A percentile compares a stretch with the other conserved stretches of the same genome.
Conservation (phyloP, 129 eudicot genomes). For the Apium graveolens region DNA sequence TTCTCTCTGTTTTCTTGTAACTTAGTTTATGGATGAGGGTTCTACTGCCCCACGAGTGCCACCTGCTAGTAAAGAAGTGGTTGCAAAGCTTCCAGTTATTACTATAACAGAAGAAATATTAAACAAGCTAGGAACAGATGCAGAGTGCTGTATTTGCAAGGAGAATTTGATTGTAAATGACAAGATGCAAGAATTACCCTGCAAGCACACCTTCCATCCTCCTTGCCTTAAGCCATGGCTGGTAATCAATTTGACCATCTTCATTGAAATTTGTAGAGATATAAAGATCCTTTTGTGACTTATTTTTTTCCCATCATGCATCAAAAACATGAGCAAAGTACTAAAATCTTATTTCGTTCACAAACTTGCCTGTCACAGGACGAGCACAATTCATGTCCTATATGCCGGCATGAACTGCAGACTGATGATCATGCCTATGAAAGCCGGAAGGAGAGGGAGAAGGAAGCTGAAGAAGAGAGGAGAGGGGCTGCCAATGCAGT, state of each 20-base stretch:
- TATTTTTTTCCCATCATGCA: neutral
- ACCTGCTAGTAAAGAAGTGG: conserved; percentile 91
- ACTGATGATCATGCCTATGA: conserved; percentile 94
- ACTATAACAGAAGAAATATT: conserved; percentile 50
- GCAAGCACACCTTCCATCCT: conserved; percentile 93
- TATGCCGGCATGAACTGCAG: conserved; percentile 83
- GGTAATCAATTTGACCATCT: conserved; percentile 28
- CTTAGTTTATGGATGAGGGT: conserved; percentile 41
- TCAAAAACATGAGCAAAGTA: too few species aligned
- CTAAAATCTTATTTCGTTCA: neutral
- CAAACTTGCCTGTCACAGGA: conserved; percentile 33
- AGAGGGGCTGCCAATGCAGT: conserved; percentile 95
- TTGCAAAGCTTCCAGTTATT: conserved; percentile 81
- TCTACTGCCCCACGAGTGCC: conserved; percentile 57
- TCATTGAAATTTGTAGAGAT: neutral
- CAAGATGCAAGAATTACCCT: conserved; percentile 91
- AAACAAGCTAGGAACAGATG: conserved; percentile 54
- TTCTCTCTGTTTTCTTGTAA: neutral
- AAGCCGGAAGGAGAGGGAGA: conserved; percentile 88
- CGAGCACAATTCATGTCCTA: conserved; percentile 91
- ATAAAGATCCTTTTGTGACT: neutral
- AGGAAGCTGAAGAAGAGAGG: conserved; percentile 94
- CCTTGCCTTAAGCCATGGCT: conserved; percentile 98
- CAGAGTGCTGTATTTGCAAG: conserved; percentile 84
- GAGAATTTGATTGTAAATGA: conserved; percentile 67